Evolutionary conservation across 1,284 basidiomycete genomes (phyloP).

Genomic region (Serendipita sp.): DNA sequence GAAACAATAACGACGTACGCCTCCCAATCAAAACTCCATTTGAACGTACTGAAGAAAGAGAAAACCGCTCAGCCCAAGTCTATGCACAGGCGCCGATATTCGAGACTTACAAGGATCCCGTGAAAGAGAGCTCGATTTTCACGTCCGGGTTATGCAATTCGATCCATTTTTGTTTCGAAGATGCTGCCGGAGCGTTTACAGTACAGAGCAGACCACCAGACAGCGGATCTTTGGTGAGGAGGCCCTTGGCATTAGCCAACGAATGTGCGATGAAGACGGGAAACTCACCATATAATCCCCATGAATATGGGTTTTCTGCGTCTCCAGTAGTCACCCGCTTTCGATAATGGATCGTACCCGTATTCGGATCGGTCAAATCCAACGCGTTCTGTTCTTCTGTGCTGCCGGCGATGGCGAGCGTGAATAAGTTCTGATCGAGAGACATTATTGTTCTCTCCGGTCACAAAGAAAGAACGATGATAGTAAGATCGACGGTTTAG

Average conservation of each 20-base stretch:
- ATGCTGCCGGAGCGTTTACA: constrained; percentile 43
- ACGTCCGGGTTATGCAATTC: constrained; percentile 62
- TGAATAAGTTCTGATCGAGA: constrained; percentile 68
- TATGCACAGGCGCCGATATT: background rate
- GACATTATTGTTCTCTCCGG: constrained; percentile 34
- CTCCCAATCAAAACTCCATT: constrained; percentile 70
- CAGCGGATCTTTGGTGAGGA: constrained; percentile 48
- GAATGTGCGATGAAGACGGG: background rate
- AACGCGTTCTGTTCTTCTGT: constrained; percentile 41
- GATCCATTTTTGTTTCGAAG: constrained; percentile 57
- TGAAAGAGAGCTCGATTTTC: constrained; percentile 55
- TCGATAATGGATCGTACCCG: constrained; percentile 50
- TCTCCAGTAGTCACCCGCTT: constrained; percentile 32
- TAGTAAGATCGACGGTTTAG: no score
- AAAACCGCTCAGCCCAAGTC: background rate
- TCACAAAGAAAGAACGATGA: no score
- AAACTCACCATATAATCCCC: constrained; percentile 12
- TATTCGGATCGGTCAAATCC: constrained; percentile 46
- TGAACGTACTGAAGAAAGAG: constrained; percentile 30
- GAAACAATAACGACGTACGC: constrained; percentile 35
- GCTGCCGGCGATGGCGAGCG: constrained; percentile 43
- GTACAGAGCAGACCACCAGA: constrained; percentile 51
- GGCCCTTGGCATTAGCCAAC: constrained; percentile 20
- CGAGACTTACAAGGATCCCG: constrained; percentile 40
- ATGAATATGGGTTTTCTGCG: constrained; percentile 9